Evolutionary conservation across 2,329 filamentous ascomycete species (phyloP), one percentile per base, ranked within the genome.

Genomic region (Tolypocladium pustulatum): DNA sequence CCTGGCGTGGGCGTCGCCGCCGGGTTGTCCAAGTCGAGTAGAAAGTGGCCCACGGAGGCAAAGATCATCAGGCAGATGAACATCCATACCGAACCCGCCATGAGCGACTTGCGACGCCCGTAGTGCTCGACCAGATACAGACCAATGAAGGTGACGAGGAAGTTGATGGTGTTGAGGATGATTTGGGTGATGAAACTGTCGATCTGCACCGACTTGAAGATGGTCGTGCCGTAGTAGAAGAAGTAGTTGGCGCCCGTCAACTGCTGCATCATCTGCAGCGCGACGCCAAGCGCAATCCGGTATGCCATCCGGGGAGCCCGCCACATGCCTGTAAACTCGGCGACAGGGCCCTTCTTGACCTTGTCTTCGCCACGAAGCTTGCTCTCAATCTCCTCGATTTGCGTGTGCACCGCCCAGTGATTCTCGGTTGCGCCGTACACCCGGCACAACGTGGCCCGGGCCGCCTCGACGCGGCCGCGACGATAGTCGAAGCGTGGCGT

Each of bases 91-190:
- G 82, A 81, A n/a, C 86, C 86, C 0, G 73, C 68, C 54, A 88
- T 82, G 2, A 89, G 75, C 3, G 82, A 84, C 63, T 80, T 81
- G 55, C 86, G 81, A 8, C 86, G 83, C 59, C 86, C 86, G 54
- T 80, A 85, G 60, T 85, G 79, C 68, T 89, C 85, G 17, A 89
- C 83, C n/a, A 89, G 75, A 66, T 85, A 89, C n/a, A 89, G 75
- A 57, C 86, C 86, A 30, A 82, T 78, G 62, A 89, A 84, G 8
- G 87, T 89, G 61, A 82, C 83, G 56, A 77, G 74, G 13, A 89
- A 86, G 66, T 89, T 89, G 64, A 89, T 86, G 3, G 78, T 81
- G 62, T 81, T 81, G 36, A 88, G 77, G 59, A 88, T 87, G 63
- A 88, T 86, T 62, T 86, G 83, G 0, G 84, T 88, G 56, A 86